Conservation (phyloP, 345 rosid species). For the Lenwebbia sp. region DNA sequence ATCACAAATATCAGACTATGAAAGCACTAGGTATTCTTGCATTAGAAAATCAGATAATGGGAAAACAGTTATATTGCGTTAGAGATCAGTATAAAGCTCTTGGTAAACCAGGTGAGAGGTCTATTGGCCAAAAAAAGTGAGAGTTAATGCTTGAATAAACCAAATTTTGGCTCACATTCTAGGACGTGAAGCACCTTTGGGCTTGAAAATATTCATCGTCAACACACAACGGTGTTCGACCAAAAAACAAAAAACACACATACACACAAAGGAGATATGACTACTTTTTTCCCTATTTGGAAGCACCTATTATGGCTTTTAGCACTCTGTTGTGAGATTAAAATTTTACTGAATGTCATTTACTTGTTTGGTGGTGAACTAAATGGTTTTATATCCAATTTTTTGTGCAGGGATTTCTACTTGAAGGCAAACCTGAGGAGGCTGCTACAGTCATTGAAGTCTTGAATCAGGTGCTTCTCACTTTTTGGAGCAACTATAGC, state of each 20-base stretch:
- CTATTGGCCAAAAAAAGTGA: neutral
- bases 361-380: neutral
- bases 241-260: no score
- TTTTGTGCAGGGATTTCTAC: conserved; percentile 47
- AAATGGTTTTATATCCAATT: neutral
- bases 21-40: neutral
- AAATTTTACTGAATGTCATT: neutral
- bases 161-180: neutral
- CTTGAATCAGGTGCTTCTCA: conserved; percentile 42
- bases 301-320: neutral
- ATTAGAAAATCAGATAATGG: neutral
- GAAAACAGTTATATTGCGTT: neutral
- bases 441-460: conserved; percentile 60
- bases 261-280: neutral
- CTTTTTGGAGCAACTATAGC: neutral
- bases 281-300: neutral
- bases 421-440: conserved; percentile 61
- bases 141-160: neutral
- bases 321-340: neutral
- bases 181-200: neutral
- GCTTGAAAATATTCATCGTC: neutral
- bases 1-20: neutral
- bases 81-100: neutral
- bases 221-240: neutral
- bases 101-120: neutral